Evolutionary conservation across 1,284 basidiomycete species (phyloP).

Genomic region (Pisolithus thermaeus): DNA sequence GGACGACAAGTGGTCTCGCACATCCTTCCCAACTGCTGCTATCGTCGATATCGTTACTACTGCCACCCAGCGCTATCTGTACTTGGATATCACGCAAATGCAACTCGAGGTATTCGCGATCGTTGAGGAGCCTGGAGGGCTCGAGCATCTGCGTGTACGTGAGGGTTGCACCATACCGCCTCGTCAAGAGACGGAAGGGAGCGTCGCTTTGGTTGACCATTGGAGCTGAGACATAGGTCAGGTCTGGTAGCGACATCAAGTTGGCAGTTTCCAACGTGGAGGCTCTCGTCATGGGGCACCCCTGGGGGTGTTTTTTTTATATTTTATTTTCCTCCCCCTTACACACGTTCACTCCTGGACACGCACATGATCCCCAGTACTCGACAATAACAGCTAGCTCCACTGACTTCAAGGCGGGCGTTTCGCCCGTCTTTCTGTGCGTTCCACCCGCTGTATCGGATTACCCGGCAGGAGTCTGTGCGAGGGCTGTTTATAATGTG

Average conservation of each 20-base stretch:
- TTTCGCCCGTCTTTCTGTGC: too few relatives aligned
- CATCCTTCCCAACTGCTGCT: constrained; percentile 14
- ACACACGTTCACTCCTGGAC: too few relatives aligned
- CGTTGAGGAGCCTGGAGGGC: constrained; percentile 52
- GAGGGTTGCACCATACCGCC: constrained; percentile 54
- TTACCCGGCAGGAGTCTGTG: too few relatives aligned
- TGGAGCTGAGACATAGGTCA: constrained; percentile 50
- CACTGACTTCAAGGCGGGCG: too few relatives aligned
- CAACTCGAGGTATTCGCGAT: constrained; percentile 55
- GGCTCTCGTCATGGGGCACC: too few relatives aligned
- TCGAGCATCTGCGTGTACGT: constrained; percentile 71
- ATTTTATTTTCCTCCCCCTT: too few relatives aligned
- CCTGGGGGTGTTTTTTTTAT: too few relatives aligned
- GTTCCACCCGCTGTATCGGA: too few relatives aligned
- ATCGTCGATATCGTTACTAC: not conserved
- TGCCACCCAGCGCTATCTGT: constrained; percentile 1
- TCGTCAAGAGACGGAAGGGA: constrained; percentile 58
- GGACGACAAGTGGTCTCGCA: constrained; percentile 55
- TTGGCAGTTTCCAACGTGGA: not conserved
- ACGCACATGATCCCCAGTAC: too few relatives aligned
- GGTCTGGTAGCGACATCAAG: constrained; percentile 16
- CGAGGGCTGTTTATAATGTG: too few relatives aligned
- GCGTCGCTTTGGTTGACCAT: constrained; percentile 74
- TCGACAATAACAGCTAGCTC: too few relatives aligned
- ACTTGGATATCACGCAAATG: constrained; percentile 48